Conservation (phyloP, 2,329 filamentous ascomycete species). For the Exophiala bonariae region DNA sequence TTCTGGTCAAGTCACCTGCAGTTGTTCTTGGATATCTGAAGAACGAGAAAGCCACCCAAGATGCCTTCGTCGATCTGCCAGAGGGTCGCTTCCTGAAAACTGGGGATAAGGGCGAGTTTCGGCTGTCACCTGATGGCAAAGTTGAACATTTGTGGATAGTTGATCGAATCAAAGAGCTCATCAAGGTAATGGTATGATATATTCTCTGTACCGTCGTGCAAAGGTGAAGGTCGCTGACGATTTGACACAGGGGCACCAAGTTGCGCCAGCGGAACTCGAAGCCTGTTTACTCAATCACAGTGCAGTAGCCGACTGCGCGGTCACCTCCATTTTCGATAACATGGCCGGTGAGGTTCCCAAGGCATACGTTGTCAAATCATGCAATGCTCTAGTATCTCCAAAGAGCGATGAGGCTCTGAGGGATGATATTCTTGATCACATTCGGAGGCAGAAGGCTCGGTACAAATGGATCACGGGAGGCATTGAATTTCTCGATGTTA, state of each 20-base stretch:
- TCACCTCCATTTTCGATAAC: constrained; percentile 70
- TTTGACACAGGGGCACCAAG: constrained; percentile 68
- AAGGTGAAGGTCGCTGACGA: neutral
- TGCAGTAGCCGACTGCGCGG: constrained; percentile 71
- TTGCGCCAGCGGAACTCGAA: constrained; percentile 80
- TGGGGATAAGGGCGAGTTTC: constrained; percentile 77
- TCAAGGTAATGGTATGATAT: constrained; percentile 71
- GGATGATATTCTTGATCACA: constrained; percentile 56
- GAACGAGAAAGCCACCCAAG: constrained; percentile 78
- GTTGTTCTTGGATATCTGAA: constrained; percentile 81
- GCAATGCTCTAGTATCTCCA: constrained; percentile 48
- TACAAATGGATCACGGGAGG: constrained; percentile 64
- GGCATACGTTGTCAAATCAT: constrained; percentile 62
- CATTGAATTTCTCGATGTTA: constrained; percentile 55
- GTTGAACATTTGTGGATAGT: constrained; percentile 78
- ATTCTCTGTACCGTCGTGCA: constrained; percentile 31
- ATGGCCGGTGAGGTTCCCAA: constrained; percentile 62
- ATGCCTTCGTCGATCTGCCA: constrained; percentile 69
- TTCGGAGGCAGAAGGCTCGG: constrained; percentile 60
- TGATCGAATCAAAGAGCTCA: constrained; percentile 76
- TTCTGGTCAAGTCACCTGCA: constrained; percentile 75
- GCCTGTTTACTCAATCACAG: constrained; percentile 74
- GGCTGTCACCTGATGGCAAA: constrained; percentile 58
- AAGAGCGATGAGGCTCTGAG: constrained; percentile 52
- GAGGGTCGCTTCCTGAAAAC: constrained; percentile 73